Base-by-base conservation (phyloP, 2,329 filamentous ascomycete species). In the Tolypocladium paradoxum region DNA sequence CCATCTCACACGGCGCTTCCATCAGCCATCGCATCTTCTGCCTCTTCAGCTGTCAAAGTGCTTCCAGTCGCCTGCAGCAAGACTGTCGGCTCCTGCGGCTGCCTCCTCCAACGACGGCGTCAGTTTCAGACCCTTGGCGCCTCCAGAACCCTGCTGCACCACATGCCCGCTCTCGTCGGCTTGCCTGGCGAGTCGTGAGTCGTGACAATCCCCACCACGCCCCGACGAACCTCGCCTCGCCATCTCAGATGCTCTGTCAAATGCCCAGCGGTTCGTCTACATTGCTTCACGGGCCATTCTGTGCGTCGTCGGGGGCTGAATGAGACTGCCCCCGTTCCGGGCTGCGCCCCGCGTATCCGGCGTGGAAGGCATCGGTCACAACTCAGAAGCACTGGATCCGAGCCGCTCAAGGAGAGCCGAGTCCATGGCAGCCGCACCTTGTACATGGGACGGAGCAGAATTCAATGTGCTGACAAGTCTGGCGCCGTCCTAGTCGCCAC, bases 71-170 rank as follows among this genome's bases (percentile, higher is more conserved):
- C 8, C 24, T 46, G 43, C 18, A 29, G 24, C n/a, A n/a, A 16
- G 33, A 49, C n/a, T 34, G 34, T 2, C 48, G 9, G 48, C 22
- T 37, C 33, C 47, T 36, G 47, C 47, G 18, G 33, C 47, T 18
- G 47, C 8, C 14, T 27, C 27, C 43, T 16, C 37, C 37, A 38
- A n/a, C 37, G 34, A 49, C 54, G 49, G 53, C 57, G 48, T 27
- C 53, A 57, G 56, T 59, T 59, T 58, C 56, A 58, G 40, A 52
- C 36, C 46, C 46, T 48, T 36, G 52, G 36, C 48, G 49, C 52
- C 54, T 37, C 34, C 34, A 20, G 47, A 22, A 29, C 45, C 48
- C 43, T 27, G 47, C 33, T 35, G 22, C 24, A 45, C 24, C 24
- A 45, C 38, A 27, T 43, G 38, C 20, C 14, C 7, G 8, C 27